Conservation (phyloP, 352 stramenopile species). For the Phytophthora syringae region DNA sequence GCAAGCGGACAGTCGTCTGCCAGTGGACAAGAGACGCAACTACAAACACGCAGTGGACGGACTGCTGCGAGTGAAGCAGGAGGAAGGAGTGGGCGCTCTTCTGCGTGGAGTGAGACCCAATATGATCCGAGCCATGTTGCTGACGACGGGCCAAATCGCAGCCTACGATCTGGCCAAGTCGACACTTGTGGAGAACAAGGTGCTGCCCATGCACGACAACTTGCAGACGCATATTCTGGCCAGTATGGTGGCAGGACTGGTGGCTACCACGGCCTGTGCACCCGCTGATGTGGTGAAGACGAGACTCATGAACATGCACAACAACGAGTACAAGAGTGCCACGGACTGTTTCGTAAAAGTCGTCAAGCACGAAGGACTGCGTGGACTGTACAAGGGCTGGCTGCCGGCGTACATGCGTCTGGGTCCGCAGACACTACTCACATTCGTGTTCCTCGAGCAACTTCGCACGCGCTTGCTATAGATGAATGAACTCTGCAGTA, state of each 20-base stretch:
- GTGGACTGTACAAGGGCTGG: slow-evolving; percentile 86
- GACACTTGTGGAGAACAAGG: slow-evolving; percentile 51
- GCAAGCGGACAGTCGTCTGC: slow-evolving; percentile 78
- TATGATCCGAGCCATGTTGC: slow-evolving; percentile 85
- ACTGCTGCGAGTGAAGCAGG: slow-evolving; percentile 62
- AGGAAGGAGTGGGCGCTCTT: slow-evolving; percentile 70
- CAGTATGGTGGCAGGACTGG: slow-evolving; percentile 80
- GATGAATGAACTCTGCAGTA: not conserved
- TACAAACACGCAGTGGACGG: slow-evolving; percentile 86
- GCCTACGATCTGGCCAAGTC: slow-evolving; percentile 84
- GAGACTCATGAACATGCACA: slow-evolving; percentile 85
- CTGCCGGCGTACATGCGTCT: slow-evolving; percentile 85
- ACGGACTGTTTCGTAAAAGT: slow-evolving; percentile 87
- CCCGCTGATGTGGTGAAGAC: slow-evolving; percentile 86
- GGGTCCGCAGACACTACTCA: slow-evolving; percentile 82
- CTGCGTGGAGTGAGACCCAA: slow-evolving; percentile 81
- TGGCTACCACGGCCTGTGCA: slow-evolving; percentile 80
- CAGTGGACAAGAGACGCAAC: slow-evolving; percentile 68
- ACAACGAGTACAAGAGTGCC: slow-evolving; percentile 80
- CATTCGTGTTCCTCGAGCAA: slow-evolving; percentile 89
- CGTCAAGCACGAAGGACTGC: slow-evolving; percentile 73
- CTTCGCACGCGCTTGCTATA: slow-evolving; percentile 75
- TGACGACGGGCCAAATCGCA: slow-evolving; percentile 84
- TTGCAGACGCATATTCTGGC: slow-evolving; percentile 75
- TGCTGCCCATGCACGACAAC: slow-evolving; percentile 62